Percentiles rank a stretch among this genome's conserved stretches.
Evolutionary conservation across 2,329 filamentous ascomycete species (phyloP).

Genomic region (Orbilia oligospora): DNA sequence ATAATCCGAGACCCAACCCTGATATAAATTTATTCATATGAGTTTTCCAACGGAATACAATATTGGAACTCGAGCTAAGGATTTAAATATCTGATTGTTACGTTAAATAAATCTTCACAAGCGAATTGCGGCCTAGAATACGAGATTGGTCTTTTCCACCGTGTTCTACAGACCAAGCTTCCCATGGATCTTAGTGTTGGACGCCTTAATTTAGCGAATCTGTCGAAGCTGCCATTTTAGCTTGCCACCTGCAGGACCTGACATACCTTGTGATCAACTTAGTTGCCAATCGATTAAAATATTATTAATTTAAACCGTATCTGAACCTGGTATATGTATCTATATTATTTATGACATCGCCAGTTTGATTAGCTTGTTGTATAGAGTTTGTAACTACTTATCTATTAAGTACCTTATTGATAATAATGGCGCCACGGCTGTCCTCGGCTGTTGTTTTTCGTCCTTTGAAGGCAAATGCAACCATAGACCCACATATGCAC

Average conservation of each 20-base stretch:
- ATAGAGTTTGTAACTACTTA: neutral
- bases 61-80: too few relatives aligned
- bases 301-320: neutral
- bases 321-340: neutral
- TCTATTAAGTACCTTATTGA: too few relatives aligned
- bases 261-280: slow-evolving; percentile 20
- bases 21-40: too few relatives aligned
- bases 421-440: slow-evolving; percentile 11
- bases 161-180: slow-evolving; percentile 24
- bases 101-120: too few relatives aligned
- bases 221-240: slow-evolving; percentile 12
- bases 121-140: too few relatives aligned
- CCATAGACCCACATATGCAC: slow-evolving; percentile 25
- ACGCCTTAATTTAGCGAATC: slow-evolving; percentile 11
- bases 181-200: neutral
- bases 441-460: slow-evolving; percentile 8
- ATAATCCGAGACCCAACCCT: too few relatives aligned
- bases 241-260: slow-evolving; percentile 13
- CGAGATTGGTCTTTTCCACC: too few relatives aligned
- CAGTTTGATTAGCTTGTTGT: neutral
- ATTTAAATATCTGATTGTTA: neutral
- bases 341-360: neutral
- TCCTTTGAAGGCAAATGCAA: slow-evolving; percentile 28
- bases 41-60: too few relatives aligned
- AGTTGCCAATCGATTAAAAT: too few relatives aligned